Base-by-base conservation (phyloP, 345 rosid species). In the Gynandropsis gynandra region DNA sequence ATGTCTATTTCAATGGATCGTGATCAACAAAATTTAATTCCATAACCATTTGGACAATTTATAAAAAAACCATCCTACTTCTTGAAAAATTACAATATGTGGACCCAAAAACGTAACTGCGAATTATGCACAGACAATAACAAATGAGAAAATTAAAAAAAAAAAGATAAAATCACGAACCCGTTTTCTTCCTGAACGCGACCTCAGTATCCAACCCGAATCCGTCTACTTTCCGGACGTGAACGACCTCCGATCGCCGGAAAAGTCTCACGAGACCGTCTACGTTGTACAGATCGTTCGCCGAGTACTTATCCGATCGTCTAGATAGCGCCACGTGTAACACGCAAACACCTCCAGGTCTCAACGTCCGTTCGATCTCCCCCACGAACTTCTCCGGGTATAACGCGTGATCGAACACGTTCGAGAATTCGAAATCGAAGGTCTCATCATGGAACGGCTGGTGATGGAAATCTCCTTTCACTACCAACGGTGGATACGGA, bases 331-430 rank as follows among this genome's bases (percentile, higher is more conserved):
- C 72, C 76, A 88, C 83, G 72, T 88, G 97, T 38, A 89, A 47
- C 4, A 77, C 93, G 49, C 93, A 76, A 2, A 80, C 52, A 38
- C 93, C 95, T 2, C 78, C 80, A 0, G 73, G 69, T 71, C 63
- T 83, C 76, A 89, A 42, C 63, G 97, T 85, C 72, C 93, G 73
- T 67, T 89, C 85, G 50, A 81, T 78, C 84, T 89, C 97, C 35
- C 59, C 69, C 12, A 79, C 89, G 58, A 89, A 89, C 74, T 67
- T 76, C 0, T 67, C 64, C 69, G 89, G 95, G 47, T 71, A 79
- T 33, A 82, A 83, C 61, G 95, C 97, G 66, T 85, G 95, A 52
- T 89, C 97, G 32, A 89, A 89, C 76, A 82, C 89, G 80, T 89
- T 89, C 0, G 97, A 89, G 78, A 89, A 85, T 52, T 89, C 95